Evolutionary conservation across 2,329 filamentous ascomycete genomes (phyloP), one percentile per base, ranked within the genome.

Genomic region (Aspergillus niger): DNA sequence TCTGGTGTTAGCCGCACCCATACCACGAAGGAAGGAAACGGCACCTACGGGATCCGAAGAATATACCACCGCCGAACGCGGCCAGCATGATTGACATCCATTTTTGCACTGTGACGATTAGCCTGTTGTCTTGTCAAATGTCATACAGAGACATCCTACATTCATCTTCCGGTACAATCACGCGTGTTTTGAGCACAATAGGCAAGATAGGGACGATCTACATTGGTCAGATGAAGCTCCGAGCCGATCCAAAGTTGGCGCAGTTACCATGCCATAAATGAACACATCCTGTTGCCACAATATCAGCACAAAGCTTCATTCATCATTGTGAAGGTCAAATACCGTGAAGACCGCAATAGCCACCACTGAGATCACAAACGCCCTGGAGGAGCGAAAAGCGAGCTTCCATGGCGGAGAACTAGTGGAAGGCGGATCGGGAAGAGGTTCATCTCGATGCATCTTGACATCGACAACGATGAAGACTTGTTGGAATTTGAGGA

Each of bases 31-130:
- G 17, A 49, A 24, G 24, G 26, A 2, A 50, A 10, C 1, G 11
- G 5, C 22, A 68, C 69, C 55, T 47, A 74, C 71, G 72, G n/a
- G 72, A 72, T n/a, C 69, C 69, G 13, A 74, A 75, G 10, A 91
- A 82, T 8, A 92, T 77, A 1, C 88, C 85, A 1, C 83, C 87
- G 32, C 88, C 89, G 70, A 91, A 92, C 17, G 87, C 85, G 8
- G 89, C 88, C 1, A 92, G 79, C 6, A 92, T 80, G 11, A 91
- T 82, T 0, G 89, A 88, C 8, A 88, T 84, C 88, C 89, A 91
- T 68, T 80, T 82, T 72, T 92, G 90, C 1, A 89, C 83, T 67
- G 50, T 51, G 17, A 1, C 10, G 10, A 26, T 20, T 47, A 22
- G 28, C 8, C 24, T 8, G 3, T 6, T 17, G 8, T 5, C 17